Base-by-base conservation (phyloP, 1,139 yeast species). In the Kodamaea derodonti region DNA sequence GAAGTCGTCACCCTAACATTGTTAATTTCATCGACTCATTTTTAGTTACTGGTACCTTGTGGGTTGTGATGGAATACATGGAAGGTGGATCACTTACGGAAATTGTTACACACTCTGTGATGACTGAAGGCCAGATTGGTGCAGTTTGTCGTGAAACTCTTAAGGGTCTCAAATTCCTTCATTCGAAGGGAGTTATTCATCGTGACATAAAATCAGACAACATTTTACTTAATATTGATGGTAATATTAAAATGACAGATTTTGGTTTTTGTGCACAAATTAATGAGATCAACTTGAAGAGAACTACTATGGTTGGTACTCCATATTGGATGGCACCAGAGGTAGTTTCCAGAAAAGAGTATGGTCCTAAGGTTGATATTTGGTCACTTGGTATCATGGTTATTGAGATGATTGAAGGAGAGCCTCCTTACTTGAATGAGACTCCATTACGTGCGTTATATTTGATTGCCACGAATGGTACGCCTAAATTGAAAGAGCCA, bases 241-340 rank as follows among this genome's bases (percentile, higher is more conserved):
- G 98, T 35, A 84, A 86, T 44, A 88, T 92, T 56, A 92, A 92
- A 62, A 72, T 92, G 60, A 92, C 94, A 0, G 92, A 83, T 60
- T 83, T 83, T 58, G 95, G 95, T 1, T 84, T 90, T 64, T 92
- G 98, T 67, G 98, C 98, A 0, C 97, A 90, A 58, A 84, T 92
- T 48, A 90, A 84, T 47, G 97, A 90, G 52, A 69, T 77, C 33
- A 83, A 85, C 40, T 64, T 83, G 42, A 90, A 90, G 61, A 78
- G 98, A 59, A 88, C 95, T 6, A 92, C 98, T 3, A 86, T 92
- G 95, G 98, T 92, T 14, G 98, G 98, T n/a, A 92, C 98, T 0
- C 98, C 98, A 4, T 92, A 92, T 58, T 92, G 98, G 98, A 92
- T 92, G 98, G 98, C 98, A 0, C 98, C 98, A 2, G 98, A 92